Evolutionary conservation across 2,329 filamentous ascomycete species (phyloP).

Genomic region (Parascedosporium putredinis): DNA sequence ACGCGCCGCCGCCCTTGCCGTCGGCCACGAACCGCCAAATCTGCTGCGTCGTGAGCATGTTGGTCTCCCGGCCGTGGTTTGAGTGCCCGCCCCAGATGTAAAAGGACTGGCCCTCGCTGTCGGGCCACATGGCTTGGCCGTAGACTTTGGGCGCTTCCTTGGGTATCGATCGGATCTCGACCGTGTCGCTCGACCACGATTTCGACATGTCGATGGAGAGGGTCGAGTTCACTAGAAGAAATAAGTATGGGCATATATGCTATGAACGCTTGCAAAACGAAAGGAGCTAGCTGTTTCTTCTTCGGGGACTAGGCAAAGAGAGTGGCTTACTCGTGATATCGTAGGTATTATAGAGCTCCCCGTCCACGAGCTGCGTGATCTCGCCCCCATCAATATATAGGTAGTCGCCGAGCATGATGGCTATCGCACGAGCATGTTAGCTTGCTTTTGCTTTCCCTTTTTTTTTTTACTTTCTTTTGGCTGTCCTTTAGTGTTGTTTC

Average conservation of each 20-base stretch:
- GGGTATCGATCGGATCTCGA: constrained; percentile 5
- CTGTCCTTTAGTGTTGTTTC: background rate
- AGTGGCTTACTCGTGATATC: background rate
- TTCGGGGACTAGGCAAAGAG: too few species aligned
- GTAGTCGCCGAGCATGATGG: background rate
- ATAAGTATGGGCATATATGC: too few species aligned
- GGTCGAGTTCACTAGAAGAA: constrained; percentile 12
- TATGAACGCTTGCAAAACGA: too few species aligned
- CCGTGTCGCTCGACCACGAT: constrained; percentile 8
- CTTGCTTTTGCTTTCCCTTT: background rate
- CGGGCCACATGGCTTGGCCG: constrained; percentile 8
- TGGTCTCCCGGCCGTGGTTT: background rate
- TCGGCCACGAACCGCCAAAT: constrained; percentile 11
- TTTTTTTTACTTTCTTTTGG: background rate
- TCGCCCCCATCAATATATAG: background rate
- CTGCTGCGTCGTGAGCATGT: background rate
- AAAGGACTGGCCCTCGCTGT: background rate
- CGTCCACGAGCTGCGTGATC: background rate
- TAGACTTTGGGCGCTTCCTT: constrained; percentile 6
- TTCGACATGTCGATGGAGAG: constrained; percentile 10
- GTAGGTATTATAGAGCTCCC: background rate
- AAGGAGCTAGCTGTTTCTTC: too few species aligned
- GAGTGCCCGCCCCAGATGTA: constrained; percentile 11
- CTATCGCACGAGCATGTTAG: background rate
- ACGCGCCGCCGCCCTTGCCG: constrained; percentile 9